Base-by-base conservation (phyloP, 1,139 yeast species). In the Geotrichum europaeum region DNA sequence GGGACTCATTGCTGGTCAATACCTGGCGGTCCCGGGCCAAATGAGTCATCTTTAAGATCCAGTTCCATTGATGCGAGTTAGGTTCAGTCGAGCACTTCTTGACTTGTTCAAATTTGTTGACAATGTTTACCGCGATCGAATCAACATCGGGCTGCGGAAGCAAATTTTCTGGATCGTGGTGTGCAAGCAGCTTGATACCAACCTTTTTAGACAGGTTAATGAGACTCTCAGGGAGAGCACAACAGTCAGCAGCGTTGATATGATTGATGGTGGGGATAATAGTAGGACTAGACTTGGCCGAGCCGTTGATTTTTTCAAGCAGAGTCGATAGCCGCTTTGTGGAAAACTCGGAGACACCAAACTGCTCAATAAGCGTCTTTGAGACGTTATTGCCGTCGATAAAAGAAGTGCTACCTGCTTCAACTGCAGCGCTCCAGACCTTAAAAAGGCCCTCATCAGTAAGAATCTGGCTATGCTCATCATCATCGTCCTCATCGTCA, bases 241-340 rank as follows among this genome's bases (percentile, higher is more conserved):
- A 72, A 62, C 74, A 72, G 56, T 72, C 75, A 10, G 66, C 64
- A 18, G 74, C 72, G 51, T 72, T 70, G 59, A 72, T 70, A 52
- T 70, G 73, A 63, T 71, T 69, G 24, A 71, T 66, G 7, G 65
- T 45, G 4, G 72, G 73, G 7, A 57, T 55, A 34, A 64, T 62
- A 18, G 58, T 55, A 13, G 52, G 51, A 40, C 51, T 57, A 18
- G 58, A 50, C 24, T 50, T 34, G 20, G 65, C 62, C 15, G 66
- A 55, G 20, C 54, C 54, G 2, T 59, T 28, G n/a, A 57, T 32
- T 15, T 30, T 34, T n/a, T 45, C 60, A n/a, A 69, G 40, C 18
- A 71, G 59, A 6, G 65, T 59, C 45, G 56, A 51, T 9, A 72
- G 63, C 18, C 68, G 57, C 3, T 54, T 57, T 2, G 70, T 64